Evolutionary conservation across 306 rosid genomes (phyloP), one percentile per base, ranked within the genome.

Genomic region (Psophocarpus tetragonolobus): DNA sequence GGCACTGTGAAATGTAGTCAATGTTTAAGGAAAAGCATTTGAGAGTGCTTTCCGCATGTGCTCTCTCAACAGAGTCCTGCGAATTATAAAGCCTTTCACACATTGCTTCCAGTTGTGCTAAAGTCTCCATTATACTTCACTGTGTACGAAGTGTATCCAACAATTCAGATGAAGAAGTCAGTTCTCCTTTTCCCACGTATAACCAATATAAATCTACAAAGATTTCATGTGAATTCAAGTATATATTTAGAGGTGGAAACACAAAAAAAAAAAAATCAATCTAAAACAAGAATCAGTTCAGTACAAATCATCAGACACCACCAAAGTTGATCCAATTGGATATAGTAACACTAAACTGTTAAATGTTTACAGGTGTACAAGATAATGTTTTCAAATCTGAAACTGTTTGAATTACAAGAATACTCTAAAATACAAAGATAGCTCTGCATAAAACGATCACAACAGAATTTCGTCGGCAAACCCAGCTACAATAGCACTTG

Each of bases 51-150:
- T 86, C 89, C 15, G 87, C 89, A 35, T 83, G 87, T 47, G 89
- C 89, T 76, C 89, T 82, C 67, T 86, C 89, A 51, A 73, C 79
- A 60, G 89, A 83, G 29, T 83, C 89, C 85, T 76, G 83, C 0
- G 89, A 86, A 53, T 83, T 80, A 85, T 86, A 86, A 32, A 86
- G 89, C 64, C 87, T 72, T 75, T 83, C 89, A 38, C 89, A 86
- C 60, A 86, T 41, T 14, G 78, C 82, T 83, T 86, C 89, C 47
- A 86, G 80, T 63, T 86, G 89, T 42, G 85, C 89, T 67, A 86
- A 86, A 65, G 80, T 75, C 86, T 85, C 86, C 89, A 85, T 85
- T 79, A n/a, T n/a, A n/a, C 80, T 82, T 71, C 84, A 75, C 84
- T 67, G 84, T 76, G 80, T 76, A 27, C 23, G 75, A 82, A 74